Percentiles rank a stretch among this genome's conserved stretches.
Evolutionary conservation across 2,329 filamentous ascomycete genomes (phyloP).

Genomic region (Cadophora malorum): DNA sequence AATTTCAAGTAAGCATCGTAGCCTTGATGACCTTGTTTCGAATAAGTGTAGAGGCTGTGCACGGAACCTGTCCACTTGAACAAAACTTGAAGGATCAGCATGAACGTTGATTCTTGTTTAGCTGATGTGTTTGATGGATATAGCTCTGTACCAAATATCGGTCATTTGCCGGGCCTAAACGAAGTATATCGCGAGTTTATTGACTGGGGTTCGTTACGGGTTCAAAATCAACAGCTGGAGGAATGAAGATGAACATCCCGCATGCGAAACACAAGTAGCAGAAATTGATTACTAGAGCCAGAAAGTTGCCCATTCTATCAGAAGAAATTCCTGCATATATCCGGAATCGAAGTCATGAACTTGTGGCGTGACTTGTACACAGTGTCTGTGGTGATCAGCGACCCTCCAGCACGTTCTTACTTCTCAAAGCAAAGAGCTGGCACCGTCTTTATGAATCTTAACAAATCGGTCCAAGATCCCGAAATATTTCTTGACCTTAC

Average conservation of each 20-base stretch:
- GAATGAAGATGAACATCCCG: background rate
- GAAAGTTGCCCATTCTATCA: background rate
- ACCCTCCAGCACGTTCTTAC: background rate
- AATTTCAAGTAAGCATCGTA: background rate
- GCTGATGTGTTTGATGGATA: constrained; percentile 2
- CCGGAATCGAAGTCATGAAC: background rate
- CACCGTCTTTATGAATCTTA: background rate
- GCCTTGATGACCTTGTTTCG: constrained; percentile 1
- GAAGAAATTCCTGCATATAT: background rate
- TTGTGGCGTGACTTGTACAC: too few species aligned
- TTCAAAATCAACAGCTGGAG: background rate
- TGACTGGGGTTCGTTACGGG: constrained; percentile 14
- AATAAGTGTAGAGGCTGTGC: constrained; percentile 9
- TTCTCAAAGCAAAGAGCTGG: background rate
- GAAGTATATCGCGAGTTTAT: constrained; percentile 12
- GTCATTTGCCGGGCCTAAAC: background rate
- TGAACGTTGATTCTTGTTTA: background rate
- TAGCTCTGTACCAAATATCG: background rate
- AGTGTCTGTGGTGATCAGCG: background rate
- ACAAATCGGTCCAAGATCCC: background rate
- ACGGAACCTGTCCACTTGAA: constrained; percentile 14
- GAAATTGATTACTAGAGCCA: background rate
- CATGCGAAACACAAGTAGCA: background rate
- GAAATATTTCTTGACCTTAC: background rate
- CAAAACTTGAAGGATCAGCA: constrained; percentile 16